These are phyloP conservation scores for Periconia digitata DNA, from an alignment of 2,329 filamentous ascomycete genomes.

Conservation along the genomic window DNA sequence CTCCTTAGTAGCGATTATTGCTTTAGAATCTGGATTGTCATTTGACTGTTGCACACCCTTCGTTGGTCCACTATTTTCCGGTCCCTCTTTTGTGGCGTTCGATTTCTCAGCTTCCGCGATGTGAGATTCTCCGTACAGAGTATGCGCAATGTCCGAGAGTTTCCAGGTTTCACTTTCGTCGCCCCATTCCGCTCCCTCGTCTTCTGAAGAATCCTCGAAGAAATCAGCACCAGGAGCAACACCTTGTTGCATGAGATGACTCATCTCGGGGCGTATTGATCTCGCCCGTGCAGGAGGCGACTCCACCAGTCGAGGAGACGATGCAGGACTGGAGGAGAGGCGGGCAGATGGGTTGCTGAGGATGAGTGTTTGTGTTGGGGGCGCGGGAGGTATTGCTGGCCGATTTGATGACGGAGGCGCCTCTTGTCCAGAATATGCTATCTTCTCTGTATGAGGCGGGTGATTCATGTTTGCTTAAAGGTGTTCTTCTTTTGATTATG, in stretches of 20 bases:
- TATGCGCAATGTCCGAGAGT: conserved; percentile 8
- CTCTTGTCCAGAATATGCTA: conserved; percentile 3
- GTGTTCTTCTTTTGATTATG: too few relatives aligned
- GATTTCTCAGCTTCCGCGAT: conserved; percentile 2
- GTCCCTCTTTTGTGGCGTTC: conserved; percentile 15
- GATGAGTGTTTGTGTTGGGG: conserved; percentile 21
- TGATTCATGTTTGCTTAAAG: background rate
- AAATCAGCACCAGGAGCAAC: conserved; percentile 26
- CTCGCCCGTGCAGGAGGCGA: conserved; percentile 19
- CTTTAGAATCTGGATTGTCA: conserved; percentile 12
- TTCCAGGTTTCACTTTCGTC: conserved; percentile 16
- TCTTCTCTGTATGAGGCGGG: conserved; percentile 14
- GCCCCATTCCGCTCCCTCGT: conserved; percentile 22
- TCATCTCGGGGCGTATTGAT: conserved; percentile 26
- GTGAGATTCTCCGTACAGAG: conserved; percentile 1
- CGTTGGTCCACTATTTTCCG: conserved; percentile 9
- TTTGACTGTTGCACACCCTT: conserved; percentile 1
- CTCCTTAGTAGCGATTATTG: conserved; percentile 1
- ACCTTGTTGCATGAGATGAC: conserved; percentile 24
- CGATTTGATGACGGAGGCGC: conserved; percentile 2
- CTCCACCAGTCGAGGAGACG: conserved; percentile 30
- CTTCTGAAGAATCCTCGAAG: conserved; percentile 30
- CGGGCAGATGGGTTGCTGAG: conserved; percentile 26
- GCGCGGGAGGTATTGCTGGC: conserved; percentile 14
- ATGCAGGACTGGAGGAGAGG: conserved; percentile 32